Evolutionary conservation across 129 eudicot species (phyloP).

Genomic region (Saussurea involucrata): DNA sequence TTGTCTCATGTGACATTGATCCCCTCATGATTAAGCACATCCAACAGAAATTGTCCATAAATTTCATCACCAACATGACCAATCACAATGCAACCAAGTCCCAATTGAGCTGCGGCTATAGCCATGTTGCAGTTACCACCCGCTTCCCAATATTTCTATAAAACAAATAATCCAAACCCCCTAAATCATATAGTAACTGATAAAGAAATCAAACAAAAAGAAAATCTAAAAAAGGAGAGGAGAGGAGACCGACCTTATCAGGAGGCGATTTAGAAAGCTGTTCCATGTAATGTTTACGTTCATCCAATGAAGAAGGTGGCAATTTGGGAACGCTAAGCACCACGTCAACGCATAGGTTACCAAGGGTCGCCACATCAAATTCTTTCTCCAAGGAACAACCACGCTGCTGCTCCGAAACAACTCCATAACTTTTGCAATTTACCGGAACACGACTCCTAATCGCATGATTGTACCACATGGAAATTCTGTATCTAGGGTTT

Average conservation of each 20-base stretch:
- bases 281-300: conserved; percentile 74
- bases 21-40: conserved; percentile 80
- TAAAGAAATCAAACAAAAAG: too few relatives aligned
- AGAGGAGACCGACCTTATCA: too few relatives aligned
- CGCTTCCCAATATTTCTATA: conserved; percentile 91
- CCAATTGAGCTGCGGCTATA: conserved; percentile 95
- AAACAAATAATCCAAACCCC: conserved; percentile 2
- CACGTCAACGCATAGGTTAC: conserved; percentile 83
- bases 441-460: conserved; percentile 22
- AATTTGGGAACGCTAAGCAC: conserved; percentile 72
- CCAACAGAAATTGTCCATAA: conserved; percentile 72
- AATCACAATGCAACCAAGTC: conserved; percentile 61
- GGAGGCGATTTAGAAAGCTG: conserved; percentile 72
- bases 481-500: conserved; percentile 39
- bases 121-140: conserved; percentile 98
- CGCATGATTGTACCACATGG: conserved; percentile 14
- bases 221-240: not conserved
- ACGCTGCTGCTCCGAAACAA: conserved; percentile 24
- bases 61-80: conserved; percentile 95
- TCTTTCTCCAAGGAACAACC: conserved; percentile 37
- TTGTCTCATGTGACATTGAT: conserved; percentile 62
- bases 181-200: too few relatives aligned
- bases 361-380: conserved; percentile 79
- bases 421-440: conserved; percentile 39
- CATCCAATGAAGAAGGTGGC: conserved; percentile 56